These are phyloP conservation scores for Groenewaldozyma sp. DNA, from an alignment of 1,139 yeast genomes.

Conservation along the genomic window DNA sequence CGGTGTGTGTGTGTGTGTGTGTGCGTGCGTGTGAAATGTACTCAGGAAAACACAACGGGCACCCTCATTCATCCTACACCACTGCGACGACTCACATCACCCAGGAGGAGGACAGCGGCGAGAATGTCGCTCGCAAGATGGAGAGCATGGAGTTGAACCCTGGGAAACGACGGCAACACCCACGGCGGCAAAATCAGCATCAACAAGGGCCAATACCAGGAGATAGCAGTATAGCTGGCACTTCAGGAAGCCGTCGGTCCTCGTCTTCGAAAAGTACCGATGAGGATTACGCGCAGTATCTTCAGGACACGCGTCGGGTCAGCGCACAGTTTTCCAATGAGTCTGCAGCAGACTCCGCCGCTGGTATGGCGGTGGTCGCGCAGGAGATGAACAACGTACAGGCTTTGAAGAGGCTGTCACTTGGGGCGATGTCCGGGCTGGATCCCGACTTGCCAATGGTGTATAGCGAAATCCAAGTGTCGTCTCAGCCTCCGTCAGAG, in stretches of 20 bases:
- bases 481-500: neutral
- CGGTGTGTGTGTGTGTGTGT: no score
- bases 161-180: neutral
- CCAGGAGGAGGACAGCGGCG: no score
- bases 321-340: slow-evolving; percentile 4
- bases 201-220: no score
- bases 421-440: slow-evolving; percentile 33
- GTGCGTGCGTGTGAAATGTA: no score
- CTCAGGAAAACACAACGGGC: no score
- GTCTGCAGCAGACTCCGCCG: slow-evolving; percentile 10
- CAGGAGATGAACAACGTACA: slow-evolving; percentile 41
- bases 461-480: neutral
- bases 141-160: neutral
- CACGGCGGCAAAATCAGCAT: neutral
- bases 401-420: slow-evolving; percentile 38
- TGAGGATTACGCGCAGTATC: slow-evolving; percentile 2
- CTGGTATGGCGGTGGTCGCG: slow-evolving; percentile 36
- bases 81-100: no score
- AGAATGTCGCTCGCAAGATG: neutral
- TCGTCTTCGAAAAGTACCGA: neutral
- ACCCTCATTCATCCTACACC: no score
- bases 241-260: no score
- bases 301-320: neutral
- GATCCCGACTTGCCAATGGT: slow-evolving; percentile 39
- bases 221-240: no score